A percentile compares a stretch with the other conserved stretches of the same genome.
phyloP scores from a whole-genome alignment of 1,139 yeast genomes.

The Saccharomyces hybrid region DNA sequence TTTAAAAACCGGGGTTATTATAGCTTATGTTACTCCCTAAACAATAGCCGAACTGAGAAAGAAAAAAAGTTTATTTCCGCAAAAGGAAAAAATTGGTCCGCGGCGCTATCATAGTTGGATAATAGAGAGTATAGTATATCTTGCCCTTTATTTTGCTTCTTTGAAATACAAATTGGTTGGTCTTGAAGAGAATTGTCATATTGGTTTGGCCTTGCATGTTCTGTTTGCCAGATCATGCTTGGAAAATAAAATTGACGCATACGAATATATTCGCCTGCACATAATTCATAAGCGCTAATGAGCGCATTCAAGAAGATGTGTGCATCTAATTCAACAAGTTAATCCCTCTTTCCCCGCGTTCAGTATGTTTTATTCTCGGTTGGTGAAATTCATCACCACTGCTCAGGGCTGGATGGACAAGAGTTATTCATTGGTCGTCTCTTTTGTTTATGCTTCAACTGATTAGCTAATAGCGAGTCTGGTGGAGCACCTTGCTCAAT shows the following conservation, averaged over 20 bases:
- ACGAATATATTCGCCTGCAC: background rate
- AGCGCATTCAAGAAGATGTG: background rate
- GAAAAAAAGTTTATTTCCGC: background rate
- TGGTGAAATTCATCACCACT: background rate
- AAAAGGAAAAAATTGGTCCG: background rate
- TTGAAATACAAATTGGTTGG: background rate
- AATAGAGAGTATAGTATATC: background rate
- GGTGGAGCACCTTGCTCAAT: background rate
- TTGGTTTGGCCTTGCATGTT: background rate
- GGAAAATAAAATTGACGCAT: background rate
- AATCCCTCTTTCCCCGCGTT: background rate
- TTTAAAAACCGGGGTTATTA: background rate
- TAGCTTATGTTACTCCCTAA: background rate
- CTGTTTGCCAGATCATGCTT: background rate
- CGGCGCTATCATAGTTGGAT: background rate
- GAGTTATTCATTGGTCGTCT: background rate
- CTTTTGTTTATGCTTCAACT: background rate
- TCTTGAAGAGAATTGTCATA: background rate
- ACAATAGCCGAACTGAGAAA: background rate
- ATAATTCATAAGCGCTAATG: background rate
- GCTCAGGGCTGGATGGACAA: background rate
- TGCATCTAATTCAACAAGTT: background rate
- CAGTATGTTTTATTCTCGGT: background rate
- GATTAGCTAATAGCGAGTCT: background rate
- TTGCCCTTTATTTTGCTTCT: background rate